Evolutionary conservation across 805 yeast species (phyloP).

Genomic region (Yarrowia yakushimensis): DNA sequence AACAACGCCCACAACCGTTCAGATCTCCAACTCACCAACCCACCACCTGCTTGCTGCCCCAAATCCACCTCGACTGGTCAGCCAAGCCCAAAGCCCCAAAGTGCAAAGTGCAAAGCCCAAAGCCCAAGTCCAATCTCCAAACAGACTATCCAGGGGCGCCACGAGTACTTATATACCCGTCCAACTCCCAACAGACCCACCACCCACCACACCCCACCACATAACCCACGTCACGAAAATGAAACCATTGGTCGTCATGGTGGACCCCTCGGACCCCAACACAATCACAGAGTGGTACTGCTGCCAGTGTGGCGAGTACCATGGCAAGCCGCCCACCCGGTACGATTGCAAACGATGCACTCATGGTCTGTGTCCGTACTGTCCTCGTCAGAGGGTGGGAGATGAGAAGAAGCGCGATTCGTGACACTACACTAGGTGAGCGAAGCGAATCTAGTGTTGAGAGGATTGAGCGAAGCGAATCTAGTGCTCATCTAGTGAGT

Average conservation of each 20-base stretch:
- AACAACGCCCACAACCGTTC: too few relatives aligned
- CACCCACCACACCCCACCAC: too few relatives aligned
- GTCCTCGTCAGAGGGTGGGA: neutral
- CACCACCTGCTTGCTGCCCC: too few relatives aligned
- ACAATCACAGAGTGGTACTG: slow-evolving; percentile 39
- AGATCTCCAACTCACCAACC: too few relatives aligned
- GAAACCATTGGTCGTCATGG: neutral
- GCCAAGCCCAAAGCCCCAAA: neutral
- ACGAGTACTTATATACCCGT: neutral
- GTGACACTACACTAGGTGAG: neutral
- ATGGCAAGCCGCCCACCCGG: slow-evolving; percentile 34
- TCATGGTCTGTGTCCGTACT: slow-evolving; percentile 37
- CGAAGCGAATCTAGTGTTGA: neutral
- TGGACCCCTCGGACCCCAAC: slow-evolving; percentile 31
- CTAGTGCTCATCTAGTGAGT: too few relatives aligned
- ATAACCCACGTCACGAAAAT: neutral
- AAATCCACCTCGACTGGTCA: neutral
- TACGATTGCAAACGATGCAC: slow-evolving; percentile 36
- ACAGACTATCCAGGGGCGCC: too few relatives aligned
- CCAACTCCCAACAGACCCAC: too few relatives aligned
- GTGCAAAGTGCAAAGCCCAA: too few relatives aligned
- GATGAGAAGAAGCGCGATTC: neutral
- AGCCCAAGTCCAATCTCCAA: too few relatives aligned
- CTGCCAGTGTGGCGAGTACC: slow-evolving; percentile 37
- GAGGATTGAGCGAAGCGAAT: too few relatives aligned